A percentile compares a stretch with the other conserved stretches of the same genome.
Conservation (phyloP, 106 monocot genomes). For the Triglochin maritima region DNA sequence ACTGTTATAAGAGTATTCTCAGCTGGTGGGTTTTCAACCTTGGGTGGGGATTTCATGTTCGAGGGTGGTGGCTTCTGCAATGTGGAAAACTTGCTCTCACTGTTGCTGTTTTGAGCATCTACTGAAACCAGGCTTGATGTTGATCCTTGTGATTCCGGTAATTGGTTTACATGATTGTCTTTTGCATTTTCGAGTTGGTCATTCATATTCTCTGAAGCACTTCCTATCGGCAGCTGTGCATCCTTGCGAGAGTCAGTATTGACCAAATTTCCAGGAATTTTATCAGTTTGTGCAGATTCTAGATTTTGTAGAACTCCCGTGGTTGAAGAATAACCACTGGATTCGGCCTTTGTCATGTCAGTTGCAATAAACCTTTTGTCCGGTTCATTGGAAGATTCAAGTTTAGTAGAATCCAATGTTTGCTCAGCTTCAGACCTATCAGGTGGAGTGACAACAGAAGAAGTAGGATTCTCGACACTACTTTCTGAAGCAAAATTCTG, state of each 20-base stretch:
- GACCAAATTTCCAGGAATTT: not conserved
- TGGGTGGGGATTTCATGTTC: not conserved
- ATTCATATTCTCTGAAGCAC: not conserved
- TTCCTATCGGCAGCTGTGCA: not conserved
- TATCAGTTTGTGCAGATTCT: not conserved
- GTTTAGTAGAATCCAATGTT: not conserved
- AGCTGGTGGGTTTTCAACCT: not conserved
- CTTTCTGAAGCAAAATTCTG: not conserved
- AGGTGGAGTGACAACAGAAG: not conserved
- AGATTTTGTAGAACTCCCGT: not conserved
- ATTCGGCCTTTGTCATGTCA: not conserved
- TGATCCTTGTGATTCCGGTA: not conserved
- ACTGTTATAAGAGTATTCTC: too few relatives aligned
- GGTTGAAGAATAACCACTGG: not conserved
- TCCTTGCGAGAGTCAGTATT: not conserved
- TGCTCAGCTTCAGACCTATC: not conserved
- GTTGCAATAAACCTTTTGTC: not conserved
- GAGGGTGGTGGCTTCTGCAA: not conserved
- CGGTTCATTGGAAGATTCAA: not conserved
- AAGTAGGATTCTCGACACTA: not conserved
- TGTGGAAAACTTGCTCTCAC: not conserved
- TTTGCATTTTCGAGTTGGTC: not conserved
- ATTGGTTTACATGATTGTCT: too few relatives aligned
- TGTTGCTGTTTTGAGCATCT: not conserved
- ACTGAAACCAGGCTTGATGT: not conserved